Conservation (phyloP, 2,329 filamentous ascomycete species). For the Cryphonectria nitschkei region DNA sequence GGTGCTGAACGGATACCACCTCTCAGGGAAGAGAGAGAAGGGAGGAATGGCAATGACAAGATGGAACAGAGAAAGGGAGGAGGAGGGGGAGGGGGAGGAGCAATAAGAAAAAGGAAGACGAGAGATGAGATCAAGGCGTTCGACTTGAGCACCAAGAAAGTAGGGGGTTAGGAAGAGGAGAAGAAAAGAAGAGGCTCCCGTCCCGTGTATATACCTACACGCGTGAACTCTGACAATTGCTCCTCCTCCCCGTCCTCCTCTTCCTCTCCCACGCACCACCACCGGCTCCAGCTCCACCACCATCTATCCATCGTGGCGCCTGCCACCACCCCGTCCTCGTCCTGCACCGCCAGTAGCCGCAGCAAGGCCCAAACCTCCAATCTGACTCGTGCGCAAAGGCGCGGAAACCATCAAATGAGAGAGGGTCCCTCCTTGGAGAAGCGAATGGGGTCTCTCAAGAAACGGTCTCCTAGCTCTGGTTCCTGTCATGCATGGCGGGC, state of each 20-base stretch:
- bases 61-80: background rate
- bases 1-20: no score
- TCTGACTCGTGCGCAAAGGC: background rate
- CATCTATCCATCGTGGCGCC: background rate
- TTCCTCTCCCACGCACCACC: background rate
- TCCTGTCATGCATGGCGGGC: background rate
- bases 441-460: background rate
- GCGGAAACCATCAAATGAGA: no score
- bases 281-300: background rate
- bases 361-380: background rate
- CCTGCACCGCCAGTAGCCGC: background rate
- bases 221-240: background rate
- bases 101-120: background rate
- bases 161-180: no score
- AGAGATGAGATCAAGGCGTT: background rate
- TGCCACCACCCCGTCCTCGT: background rate
- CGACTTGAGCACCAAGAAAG: background rate
- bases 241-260: no score
- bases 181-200: background rate
- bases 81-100: background rate
- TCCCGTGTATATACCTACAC: constrained; percentile 1
- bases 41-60: background rate
- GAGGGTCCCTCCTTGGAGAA: no score
- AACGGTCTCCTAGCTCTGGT: background rate
- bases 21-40: background rate